Base-by-base conservation (phyloP, 257 asterid species). In the Penstemon newberryi region DNA sequence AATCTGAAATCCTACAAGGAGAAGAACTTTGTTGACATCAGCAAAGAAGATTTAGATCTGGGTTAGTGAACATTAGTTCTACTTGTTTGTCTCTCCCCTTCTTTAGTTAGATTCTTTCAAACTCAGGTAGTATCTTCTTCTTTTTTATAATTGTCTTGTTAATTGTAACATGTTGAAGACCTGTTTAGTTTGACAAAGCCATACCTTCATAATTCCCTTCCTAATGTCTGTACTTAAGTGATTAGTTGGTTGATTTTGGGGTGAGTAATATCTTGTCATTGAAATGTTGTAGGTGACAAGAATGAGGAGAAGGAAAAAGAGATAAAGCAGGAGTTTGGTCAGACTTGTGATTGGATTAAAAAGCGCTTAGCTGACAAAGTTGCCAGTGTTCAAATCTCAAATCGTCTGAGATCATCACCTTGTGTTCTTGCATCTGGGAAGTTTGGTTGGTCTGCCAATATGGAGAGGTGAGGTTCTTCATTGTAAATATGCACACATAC, bases 391-490 rank as follows among this genome's bases (percentile, higher is more conserved):
- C 96, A 94, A 70, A 84, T 94, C 68, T 94, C 99, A 51, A 91
- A 78, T 70, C 97, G 99, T 59, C 86, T 94, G 66, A 86, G 96
- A 75, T 13, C 87, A 42, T 94, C 99, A 39, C 99, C 99, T 56
- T 94, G 97, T 79, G 97, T 89, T 74, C 97, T 94, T 79, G 99
- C 92, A 50, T 79, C 99, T 0, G 97, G 96, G 69, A 94, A 94
- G 79, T 94, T 94, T 80, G 97, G 99, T 56, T 91, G 96, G 97
- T 94, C 99, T 66, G 97, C 99, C 54, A 91, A 94, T 73, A 94
- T 94, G 99, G 99, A 94, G 84, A 89, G 98, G 97, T 89, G 63
- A 68, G 6, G 50, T 72, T 11, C 68, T 58, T 5, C 5, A 42
- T 7, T 36, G 6, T 63, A 46, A 45, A 43, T 15, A 19, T 33